Evolutionary conservation across 164 flowering plant species (phyloP).

Genomic region (Vitis rotundifolia): DNA sequence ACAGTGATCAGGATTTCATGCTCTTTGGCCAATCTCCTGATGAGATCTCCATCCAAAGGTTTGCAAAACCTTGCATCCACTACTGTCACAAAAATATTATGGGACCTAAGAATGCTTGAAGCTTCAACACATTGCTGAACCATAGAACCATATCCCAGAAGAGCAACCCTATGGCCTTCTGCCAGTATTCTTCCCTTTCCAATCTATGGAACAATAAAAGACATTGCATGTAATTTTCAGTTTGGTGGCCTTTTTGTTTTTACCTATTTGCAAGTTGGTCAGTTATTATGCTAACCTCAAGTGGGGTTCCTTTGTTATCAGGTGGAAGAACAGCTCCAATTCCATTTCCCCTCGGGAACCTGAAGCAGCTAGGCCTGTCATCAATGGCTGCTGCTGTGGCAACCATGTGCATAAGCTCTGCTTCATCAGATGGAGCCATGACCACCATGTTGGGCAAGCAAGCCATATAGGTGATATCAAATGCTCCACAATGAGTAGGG

Average conservation of each 20-base stretch:
- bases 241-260: not conserved
- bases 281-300: slow-evolving; percentile 57
- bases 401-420: slow-evolving; percentile 90
- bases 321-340: slow-evolving; percentile 61
- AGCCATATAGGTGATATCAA: slow-evolving; percentile 92
- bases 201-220: slow-evolving; percentile 42
- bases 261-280: not conserved
- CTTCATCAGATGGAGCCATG: slow-evolving; percentile 93
- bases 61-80: slow-evolving; percentile 94
- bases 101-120: slow-evolving; percentile 46
- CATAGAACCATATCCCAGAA: slow-evolving; percentile 75
- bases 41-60: slow-evolving; percentile 74
- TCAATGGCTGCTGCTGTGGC: slow-evolving; percentile 89
- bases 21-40: slow-evolving; percentile 62
- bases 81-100: slow-evolving; percentile 50
- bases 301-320: slow-evolving; percentile 72
- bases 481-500: slow-evolving; percentile 96
- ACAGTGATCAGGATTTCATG: slow-evolving; percentile 77
- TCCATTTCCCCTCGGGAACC: slow-evolving; percentile 93
- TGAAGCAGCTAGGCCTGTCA: slow-evolving; percentile 88
- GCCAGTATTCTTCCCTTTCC: slow-evolving; percentile 80
- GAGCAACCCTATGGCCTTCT: slow-evolving; percentile 82
- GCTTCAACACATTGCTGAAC: slow-evolving; percentile 78
- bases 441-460: slow-evolving; percentile 96
- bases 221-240: not conserved